Base-by-base conservation (phyloP, 352 stramenopile species). In the Globisporangium spiculum region DNA sequence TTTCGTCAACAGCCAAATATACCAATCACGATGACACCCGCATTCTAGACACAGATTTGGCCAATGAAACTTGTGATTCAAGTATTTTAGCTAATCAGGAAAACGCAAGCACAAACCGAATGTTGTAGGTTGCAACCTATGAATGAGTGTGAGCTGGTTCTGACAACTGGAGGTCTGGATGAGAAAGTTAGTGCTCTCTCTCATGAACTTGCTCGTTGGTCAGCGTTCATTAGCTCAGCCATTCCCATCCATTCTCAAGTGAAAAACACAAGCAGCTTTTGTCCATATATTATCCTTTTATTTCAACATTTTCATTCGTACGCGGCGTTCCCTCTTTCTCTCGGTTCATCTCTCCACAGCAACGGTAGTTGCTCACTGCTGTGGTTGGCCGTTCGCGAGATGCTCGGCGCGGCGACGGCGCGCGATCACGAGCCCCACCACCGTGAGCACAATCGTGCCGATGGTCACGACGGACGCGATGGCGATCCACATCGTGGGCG, bases 401-500 rank as follows among this genome's bases (percentile, higher is more conserved):
- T 70, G 59, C 6, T 54, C 52, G 14, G 41, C 52, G 26, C 60
- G 61, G 20, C 63, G 34, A 9, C 74, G 76, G 7, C 65, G 66
- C 34, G 72, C 60, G 38, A 80, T 52, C 36, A 77, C 46, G 53
- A 79, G 18, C 10, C 78, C 78, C 5, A 83, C 32, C 8, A 65
- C 63, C 9, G 75, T 83, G 14, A 83, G 53, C 38, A 67, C 66
- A 22, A 60, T 64, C 52, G 61, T 59, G 30, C 44, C 66, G 38
- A 72, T 62, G 10, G 60, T 67, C 16, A 73, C 61, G 0, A 73
- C 32, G 8, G 74, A 77, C 12, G 71, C 72, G 32, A 76, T 70
- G 16, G 63, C 60, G 41, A 83, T 75, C 79, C 76, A 86, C 9
- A 64, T 63, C 20, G 65, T 65, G 4, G 75, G 71, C 2, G 69